Evolutionary conservation across 2,329 filamentous ascomycete species (phyloP), one percentile per base, ranked within the genome.

Genomic region (Fusarium sp.): DNA sequence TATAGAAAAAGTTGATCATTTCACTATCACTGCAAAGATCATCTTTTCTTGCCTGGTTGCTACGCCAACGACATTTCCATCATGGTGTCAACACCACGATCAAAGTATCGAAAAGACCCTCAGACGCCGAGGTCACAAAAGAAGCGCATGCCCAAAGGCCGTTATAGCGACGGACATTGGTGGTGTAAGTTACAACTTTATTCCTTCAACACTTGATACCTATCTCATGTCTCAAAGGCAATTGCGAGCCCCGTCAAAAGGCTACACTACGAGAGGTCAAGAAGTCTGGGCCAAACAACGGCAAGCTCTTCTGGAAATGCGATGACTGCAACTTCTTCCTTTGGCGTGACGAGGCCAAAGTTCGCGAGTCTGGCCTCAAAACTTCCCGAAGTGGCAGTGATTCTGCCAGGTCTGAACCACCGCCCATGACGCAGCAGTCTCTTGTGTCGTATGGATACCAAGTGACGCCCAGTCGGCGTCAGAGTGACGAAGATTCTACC

Each of bases 261-360:
- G 81, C 81, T 9, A 66, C 70, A 11, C 73, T 76, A 35, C 72
- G 75, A n/a, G 74, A 76, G 49, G 79, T 80, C 29, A 78, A 75
- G 49, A 83, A 80, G 57, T 67, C 78, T 5, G 72, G 73, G 2
- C 66, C 63, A 23, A 84, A 83, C 69, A 75, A 78, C 42, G 82
- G 81, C 23, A 78, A 74, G 48, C 76, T 73, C 48, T 85, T 83
- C 70, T 83, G 78, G 73, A 77, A 74, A 11, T 85, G 83, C 68
- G 73, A 74, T 9, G 74, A 76, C 45, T 85, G 83, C 71, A 53
- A 70, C 9, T 83, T 85, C 69, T 85, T 83, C 58, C 67, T 84
- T 21, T 85, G 79, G 78, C 75, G 77, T n/a, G 78, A 83, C 10
- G 74, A 76, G 2, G 80, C 81, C 11, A 62, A 69, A 33, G 51